Conservation (phyloP, 2,329 filamentous ascomycete genomes). For the Aureobasidium zeae region DNA sequence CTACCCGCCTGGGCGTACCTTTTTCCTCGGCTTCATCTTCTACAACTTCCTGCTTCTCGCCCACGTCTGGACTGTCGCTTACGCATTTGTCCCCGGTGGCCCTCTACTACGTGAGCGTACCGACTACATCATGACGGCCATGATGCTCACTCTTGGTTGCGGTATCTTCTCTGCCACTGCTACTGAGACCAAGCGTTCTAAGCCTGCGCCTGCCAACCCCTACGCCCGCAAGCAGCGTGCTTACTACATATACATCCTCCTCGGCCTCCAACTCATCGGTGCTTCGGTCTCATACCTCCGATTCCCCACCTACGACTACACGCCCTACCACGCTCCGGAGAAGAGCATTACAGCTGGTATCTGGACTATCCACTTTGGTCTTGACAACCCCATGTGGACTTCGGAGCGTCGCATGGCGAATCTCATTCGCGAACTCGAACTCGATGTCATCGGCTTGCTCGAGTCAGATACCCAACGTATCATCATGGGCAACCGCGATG, state of each 20-base stretch:
- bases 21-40: conserved; percentile 78
- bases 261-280: conserved; percentile 70
- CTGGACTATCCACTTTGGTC: conserved; percentile 96
- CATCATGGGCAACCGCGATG: conserved; percentile 98
- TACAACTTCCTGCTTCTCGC: conserved; percentile 96
- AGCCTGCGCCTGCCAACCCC: conserved; percentile 30
- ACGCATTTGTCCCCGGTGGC: conserved; percentile 93
- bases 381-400: conserved; percentile 98
- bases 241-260: conserved; percentile 63
- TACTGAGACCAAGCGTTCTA: conserved; percentile 34
- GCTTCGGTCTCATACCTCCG: conserved; percentile 74
- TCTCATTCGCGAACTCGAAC: conserved; percentile 62
- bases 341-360: conserved; percentile 89
- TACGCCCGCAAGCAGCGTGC: conserved; percentile 47
- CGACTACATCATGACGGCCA: conserved; percentile 86
- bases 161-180: conserved; percentile 68
- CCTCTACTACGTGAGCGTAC: conserved; percentile 87
- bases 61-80: conserved; percentile 97
- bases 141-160: conserved; percentile 73
- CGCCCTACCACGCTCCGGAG: conserved; percentile 77
- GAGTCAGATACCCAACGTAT: conserved; percentile 92
- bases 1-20: conserved; percentile 67
- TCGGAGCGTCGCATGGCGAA: conserved; percentile 84
- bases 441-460: conserved; percentile 93
- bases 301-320: conserved; percentile 87